A percentile compares a stretch with the other conserved stretches of the same genome.
Conservation (phyloP, 176 grass and related monocot species). For the Miscanthus lutarioriparius region DNA sequence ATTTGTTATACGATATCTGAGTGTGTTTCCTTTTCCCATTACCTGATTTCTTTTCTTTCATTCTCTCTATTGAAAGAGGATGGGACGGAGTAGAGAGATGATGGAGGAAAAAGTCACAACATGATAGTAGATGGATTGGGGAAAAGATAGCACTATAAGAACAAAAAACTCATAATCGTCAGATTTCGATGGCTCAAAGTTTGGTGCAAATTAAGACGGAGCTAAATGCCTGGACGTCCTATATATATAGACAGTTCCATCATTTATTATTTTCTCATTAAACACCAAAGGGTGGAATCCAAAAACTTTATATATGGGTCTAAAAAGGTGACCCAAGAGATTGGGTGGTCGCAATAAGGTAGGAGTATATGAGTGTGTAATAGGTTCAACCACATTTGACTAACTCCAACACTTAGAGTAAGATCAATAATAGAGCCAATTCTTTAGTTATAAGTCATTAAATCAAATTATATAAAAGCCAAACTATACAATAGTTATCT, state of each 20-base stretch:
- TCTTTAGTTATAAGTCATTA: no score
- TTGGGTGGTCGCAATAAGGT: neutral
- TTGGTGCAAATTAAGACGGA: neutral
- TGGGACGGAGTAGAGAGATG: neutral
- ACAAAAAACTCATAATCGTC: no score
- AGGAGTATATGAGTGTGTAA: no score
- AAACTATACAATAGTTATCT: no score
- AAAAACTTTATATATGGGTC: neutral
- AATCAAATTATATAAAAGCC: no score
- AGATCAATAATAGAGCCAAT: no score
- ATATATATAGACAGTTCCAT: neutral
- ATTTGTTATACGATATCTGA: neutral
- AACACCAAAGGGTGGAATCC: neutral
- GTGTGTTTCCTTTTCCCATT: neutral
- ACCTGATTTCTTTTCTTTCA: neutral
- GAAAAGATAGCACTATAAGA: no score
- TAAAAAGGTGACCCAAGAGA: neutral
- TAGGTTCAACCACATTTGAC: no score
- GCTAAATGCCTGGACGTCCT: neutral
- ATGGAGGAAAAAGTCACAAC: no score
- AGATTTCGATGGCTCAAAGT: neutral
- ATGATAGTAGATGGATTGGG: no score
- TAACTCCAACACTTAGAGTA: no score
- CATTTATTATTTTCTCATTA: neutral
- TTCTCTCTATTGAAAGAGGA: neutral